phyloP scores from a whole-genome alignment of 2,329 filamentous ascomycete species.

The Dryadomyces quercus-mongolicae region DNA sequence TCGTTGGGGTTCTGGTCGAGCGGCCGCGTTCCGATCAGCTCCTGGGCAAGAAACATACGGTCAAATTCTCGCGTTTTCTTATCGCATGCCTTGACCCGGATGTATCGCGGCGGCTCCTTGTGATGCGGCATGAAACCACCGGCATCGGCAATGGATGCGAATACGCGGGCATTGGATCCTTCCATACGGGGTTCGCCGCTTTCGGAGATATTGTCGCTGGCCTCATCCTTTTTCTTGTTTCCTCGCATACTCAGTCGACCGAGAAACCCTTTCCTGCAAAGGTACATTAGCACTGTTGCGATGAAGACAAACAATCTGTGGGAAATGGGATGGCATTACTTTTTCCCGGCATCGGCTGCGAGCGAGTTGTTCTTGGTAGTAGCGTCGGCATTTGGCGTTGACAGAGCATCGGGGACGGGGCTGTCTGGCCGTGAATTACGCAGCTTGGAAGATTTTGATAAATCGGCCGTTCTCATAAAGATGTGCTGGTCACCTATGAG shows the following conservation, averaged over 20 bases:
- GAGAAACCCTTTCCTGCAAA: conserved; percentile 71
- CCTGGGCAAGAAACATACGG: conserved; percentile 81
- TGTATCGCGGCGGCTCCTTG: conserved; percentile 82
- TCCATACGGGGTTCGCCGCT: conserved; percentile 55
- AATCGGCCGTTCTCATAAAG: conserved; percentile 52
- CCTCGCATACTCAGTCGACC: conserved; percentile 64
- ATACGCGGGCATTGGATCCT: conserved; percentile 72
- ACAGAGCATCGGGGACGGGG: conserved; percentile 18
- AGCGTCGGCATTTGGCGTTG: conserved; percentile 21
- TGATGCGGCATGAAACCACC: conserved; percentile 72
- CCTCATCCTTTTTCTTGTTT: conserved; percentile 58
- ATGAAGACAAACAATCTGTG: neutral
- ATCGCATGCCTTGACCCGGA: conserved; percentile 69
- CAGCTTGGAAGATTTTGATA: conserved; percentile 42
- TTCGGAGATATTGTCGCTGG: conserved; percentile 58
- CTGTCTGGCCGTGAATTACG: conserved; percentile 39
- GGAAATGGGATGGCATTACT: conserved; percentile 32
- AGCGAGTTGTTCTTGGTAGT: conserved; percentile 19
- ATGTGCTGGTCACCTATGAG: conserved; percentile 34
- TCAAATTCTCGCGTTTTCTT: conserved; percentile 77
- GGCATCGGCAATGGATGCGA: conserved; percentile 61
- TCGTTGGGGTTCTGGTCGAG: conserved; percentile 16
- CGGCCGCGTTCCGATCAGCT: conserved; percentile 54
- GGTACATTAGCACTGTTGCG: neutral
- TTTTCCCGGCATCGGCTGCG: conserved; percentile 36